Conservation (phyloP, 345 rosid species). For the Gynandropsis gynandra region DNA sequence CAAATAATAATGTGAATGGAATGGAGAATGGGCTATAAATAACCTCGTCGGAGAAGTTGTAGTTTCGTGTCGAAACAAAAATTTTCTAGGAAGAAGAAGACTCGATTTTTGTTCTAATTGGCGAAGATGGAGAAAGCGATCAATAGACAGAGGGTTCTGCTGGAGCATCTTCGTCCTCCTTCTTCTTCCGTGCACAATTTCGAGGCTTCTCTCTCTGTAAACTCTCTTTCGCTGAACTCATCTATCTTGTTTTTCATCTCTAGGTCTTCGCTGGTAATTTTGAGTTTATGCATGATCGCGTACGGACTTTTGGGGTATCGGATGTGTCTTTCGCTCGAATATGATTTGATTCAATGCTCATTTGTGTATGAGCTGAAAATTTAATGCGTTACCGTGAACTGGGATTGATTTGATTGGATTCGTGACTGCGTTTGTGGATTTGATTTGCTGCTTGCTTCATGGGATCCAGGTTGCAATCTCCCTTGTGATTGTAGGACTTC, state of each 20-base stretch:
- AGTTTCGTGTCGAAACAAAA: conserved; percentile 22
- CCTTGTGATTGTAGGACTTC: neutral
- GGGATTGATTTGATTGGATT: conserved; percentile 1
- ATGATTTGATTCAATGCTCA: conserved; percentile 2
- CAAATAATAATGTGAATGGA: too few species aligned
- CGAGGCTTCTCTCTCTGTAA: conserved; percentile 63
- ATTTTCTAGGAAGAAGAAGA: conserved; percentile 1
- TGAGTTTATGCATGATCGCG: conserved; percentile 14
- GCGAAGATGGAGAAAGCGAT: conserved; percentile 72
- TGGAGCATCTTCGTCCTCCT: conserved; percentile 79
- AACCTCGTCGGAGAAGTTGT: neutral
- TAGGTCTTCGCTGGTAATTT: neutral
- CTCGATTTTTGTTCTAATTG: conserved; percentile 1
- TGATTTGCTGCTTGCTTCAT: conserved; percentile 3
- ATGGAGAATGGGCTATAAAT: too few species aligned
- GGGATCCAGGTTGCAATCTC: conserved; percentile 6
- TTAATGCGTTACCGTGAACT: neutral
- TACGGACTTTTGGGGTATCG: neutral
- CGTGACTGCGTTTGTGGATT: neutral
- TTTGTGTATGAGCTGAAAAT: conserved; percentile 2
- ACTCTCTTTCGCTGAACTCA: neutral
- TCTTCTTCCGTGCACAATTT: conserved; percentile 34
- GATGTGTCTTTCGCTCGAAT: neutral
- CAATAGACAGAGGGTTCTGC: conserved; percentile 77
- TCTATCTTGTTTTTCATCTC: conserved; percentile 8